These are phyloP conservation scores for Cryptococcus floricola DNA, from an alignment of 1,284 basidiomycete species.

Conservation along the genomic window DNA sequence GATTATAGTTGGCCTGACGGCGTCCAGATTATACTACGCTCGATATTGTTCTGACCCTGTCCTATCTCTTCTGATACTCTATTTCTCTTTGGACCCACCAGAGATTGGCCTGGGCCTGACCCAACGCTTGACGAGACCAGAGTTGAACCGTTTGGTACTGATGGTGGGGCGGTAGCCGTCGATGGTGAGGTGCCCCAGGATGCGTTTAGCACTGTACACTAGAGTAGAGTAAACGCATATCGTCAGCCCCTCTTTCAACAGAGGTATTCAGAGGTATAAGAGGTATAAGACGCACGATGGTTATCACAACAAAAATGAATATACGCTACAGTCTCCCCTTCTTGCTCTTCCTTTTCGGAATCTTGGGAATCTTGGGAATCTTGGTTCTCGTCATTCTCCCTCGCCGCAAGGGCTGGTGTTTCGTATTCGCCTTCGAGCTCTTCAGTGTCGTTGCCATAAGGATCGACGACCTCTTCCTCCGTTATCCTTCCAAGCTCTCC, in stretches of 20 bases:
- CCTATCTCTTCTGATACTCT: no score
- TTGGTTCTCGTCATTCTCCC: background rate
- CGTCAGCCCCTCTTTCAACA: background rate
- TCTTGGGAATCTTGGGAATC: background rate
- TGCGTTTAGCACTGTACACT: slow-evolving; percentile 14
- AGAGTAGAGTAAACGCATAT: no score
- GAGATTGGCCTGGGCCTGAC: background rate
- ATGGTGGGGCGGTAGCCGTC: slow-evolving; percentile 8
- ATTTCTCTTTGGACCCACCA: no score
- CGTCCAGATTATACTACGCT: no score
- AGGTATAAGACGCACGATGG: slow-evolving; percentile 13
- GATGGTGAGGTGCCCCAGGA: slow-evolving; percentile 10
- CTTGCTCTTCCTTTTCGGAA: background rate
- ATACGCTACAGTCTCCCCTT: slow-evolving; percentile 11
- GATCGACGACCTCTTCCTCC: background rate
- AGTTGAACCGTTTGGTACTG: slow-evolving; percentile 14
- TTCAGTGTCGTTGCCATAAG: background rate
- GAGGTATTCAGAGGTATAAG: background rate
- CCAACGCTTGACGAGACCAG: slow-evolving; percentile 6
- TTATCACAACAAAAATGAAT: slow-evolving; percentile 17
- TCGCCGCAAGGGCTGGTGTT: background rate
- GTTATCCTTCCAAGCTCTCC: background rate
- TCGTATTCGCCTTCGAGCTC: slow-evolving; percentile 2
- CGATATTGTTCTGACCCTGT: no score
- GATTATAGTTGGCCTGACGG: no score